These are phyloP conservation scores for Metschnikowia hibisci DNA, from an alignment of 805 yeast species.

Conservation along the genomic window DNA sequence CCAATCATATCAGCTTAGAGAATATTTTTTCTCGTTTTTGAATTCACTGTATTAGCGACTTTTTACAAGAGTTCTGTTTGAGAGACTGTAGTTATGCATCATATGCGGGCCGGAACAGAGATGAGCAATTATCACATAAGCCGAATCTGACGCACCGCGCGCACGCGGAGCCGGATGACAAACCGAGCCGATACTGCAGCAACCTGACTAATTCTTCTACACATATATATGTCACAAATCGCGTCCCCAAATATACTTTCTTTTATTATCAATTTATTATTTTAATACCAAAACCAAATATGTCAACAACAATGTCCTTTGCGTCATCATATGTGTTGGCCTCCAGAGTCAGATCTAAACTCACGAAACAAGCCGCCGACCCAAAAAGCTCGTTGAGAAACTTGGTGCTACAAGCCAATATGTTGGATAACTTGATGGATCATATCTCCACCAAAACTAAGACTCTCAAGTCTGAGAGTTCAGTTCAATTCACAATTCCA, in stretches of 20 bases:
- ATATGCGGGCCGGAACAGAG: constrained; percentile 1
- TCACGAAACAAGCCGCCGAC: constrained; percentile 57
- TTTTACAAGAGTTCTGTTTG: no score
- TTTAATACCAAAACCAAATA: neutral
- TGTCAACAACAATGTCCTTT: constrained; percentile 24
- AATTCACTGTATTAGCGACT: neutral
- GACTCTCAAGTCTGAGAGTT: constrained; percentile 15
- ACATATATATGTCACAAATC: constrained; percentile 4
- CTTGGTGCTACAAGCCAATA: constrained; percentile 67
- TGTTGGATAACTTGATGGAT: constrained; percentile 64
- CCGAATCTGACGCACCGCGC: constrained; percentile 2
- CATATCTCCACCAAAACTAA: constrained; percentile 32
- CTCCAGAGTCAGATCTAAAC: constrained; percentile 58
- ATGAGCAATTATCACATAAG: constrained; percentile 4
- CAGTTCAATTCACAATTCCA: constrained; percentile 13
- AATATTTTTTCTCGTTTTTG: neutral
- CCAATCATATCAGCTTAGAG: neutral
- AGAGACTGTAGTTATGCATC: neutral
- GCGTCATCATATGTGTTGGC: constrained; percentile 60
- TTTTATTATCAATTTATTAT: neutral
- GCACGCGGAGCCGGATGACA: constrained; percentile 2
- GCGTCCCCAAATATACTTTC: neutral
- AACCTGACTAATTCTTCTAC: constrained; percentile 4
- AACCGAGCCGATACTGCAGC: constrained; percentile 6
- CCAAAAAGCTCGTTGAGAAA: constrained; percentile 54